These are phyloP conservation scores for Colletotrichum liriopes DNA, from an alignment of 2,329 filamentous ascomycete species.

Conservation along the genomic window DNA sequence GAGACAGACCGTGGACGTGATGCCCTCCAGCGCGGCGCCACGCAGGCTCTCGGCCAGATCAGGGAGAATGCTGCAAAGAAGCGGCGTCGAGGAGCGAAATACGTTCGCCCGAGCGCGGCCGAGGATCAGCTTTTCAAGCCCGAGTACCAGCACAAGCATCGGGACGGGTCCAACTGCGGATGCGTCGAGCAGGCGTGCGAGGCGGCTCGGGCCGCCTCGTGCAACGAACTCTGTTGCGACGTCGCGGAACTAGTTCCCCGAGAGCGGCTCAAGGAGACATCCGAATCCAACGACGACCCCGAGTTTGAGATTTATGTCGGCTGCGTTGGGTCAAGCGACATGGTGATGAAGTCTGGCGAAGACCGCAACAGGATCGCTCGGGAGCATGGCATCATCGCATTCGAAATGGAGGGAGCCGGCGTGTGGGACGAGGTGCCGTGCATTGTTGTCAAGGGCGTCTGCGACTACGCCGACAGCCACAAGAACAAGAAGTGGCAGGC, in stretches of 20 bases:
- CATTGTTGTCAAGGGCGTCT: conserved; percentile 55
- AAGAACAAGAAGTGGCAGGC: conserved; percentile 57
- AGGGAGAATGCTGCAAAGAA: not conserved
- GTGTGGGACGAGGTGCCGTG: conserved; percentile 50
- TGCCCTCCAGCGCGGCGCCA: conserved; percentile 28
- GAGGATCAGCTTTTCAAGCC: conserved; percentile 52
- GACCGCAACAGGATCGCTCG: conserved; percentile 53
- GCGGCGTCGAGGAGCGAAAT: conserved; percentile 29
- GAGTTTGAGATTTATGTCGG: conserved; percentile 53
- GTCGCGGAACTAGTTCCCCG: not conserved
- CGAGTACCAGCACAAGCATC: conserved; percentile 53
- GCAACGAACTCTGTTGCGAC: conserved; percentile 49
- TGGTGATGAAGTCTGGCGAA: conserved; percentile 54
- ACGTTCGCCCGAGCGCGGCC: conserved; percentile 48
- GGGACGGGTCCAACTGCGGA: conserved; percentile 11
- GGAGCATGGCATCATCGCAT: conserved; percentile 45
- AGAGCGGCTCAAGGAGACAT: not conserved
- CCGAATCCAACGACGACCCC: conserved; percentile 3
- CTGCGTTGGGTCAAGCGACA: conserved; percentile 55
- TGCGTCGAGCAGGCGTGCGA: conserved; percentile 44
- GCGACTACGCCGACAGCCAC: conserved; percentile 58
- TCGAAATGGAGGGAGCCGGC: conserved; percentile 56
- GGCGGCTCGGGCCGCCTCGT: conserved; percentile 38
- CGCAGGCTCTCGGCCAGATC: not conserved
- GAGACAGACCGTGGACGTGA: conserved; percentile 35